phyloP scores from a whole-genome alignment of 2,329 filamentous ascomycete genomes.

The Colletotrichum sp. region DNA sequence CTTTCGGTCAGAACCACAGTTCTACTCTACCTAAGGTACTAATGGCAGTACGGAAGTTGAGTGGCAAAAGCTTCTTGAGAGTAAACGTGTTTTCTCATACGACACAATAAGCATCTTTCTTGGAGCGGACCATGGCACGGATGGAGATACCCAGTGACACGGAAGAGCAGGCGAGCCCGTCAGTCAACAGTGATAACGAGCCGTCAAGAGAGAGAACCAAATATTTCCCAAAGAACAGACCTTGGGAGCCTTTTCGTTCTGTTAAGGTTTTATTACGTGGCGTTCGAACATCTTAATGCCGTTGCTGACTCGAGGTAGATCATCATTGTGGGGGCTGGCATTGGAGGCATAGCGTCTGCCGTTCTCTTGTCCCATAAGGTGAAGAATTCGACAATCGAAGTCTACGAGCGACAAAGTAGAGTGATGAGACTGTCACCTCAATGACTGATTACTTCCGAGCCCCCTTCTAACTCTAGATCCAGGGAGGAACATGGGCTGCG shows the following conservation, averaged over 20 bases:
- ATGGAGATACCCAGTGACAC: background rate
- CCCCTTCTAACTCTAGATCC: background rate
- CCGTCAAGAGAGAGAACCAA: background rate
- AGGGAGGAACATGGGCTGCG: conserved; percentile 17
- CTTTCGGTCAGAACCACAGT: background rate
- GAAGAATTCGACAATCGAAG: background rate
- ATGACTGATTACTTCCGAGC: background rate
- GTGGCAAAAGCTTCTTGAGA: background rate
- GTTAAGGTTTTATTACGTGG: background rate
- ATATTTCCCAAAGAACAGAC: background rate
- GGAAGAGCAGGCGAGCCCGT: background rate
- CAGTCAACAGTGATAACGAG: background rate
- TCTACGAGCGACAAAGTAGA: conserved; percentile 11
- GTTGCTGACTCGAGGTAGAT: background rate
- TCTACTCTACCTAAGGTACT: background rate
- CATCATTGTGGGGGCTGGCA: conserved; percentile 48
- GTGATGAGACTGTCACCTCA: background rate
- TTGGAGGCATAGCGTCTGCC: conserved; percentile 45
- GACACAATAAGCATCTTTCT: background rate
- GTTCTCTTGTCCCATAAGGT: conserved; percentile 23
- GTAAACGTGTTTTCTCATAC: background rate
- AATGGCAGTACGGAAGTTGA: background rate
- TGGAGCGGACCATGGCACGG: background rate
- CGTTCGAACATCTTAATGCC: background rate
- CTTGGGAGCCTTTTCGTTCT: background rate